A percentile compares a stretch with the other conserved stretches of the same genome.
phyloP scores from a whole-genome alignment of 2,329 filamentous ascomycete genomes.

The Amphichorda felina region DNA sequence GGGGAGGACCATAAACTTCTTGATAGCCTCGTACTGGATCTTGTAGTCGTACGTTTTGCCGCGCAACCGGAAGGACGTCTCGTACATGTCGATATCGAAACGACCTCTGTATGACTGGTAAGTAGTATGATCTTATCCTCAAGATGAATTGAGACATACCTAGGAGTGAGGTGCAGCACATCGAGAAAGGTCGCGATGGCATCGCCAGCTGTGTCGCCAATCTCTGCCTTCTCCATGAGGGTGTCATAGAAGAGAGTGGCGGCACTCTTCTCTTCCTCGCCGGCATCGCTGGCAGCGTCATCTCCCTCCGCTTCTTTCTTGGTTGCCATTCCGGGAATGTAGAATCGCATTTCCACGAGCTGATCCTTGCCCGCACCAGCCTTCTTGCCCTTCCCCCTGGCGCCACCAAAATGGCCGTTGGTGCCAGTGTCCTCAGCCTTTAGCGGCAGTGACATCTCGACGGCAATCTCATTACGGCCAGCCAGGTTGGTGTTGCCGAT shows the following conservation, averaged over 20 bases:
- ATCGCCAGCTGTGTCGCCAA: slow-evolving; percentile 96
- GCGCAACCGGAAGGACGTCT: slow-evolving; percentile 88
- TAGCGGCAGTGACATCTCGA: slow-evolving; percentile 75
- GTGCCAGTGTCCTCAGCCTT: slow-evolving; percentile 61
- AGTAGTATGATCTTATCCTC: not conserved
- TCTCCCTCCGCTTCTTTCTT: slow-evolving; percentile 60
- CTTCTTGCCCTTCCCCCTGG: slow-evolving; percentile 71
- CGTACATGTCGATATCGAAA: slow-evolving; percentile 99
- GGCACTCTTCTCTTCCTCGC: slow-evolving; percentile 73
- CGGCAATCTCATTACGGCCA: slow-evolving; percentile 92
- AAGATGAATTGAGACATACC: slow-evolving; percentile 31
- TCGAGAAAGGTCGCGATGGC: slow-evolving; percentile 96
- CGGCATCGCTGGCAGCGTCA: slow-evolving; percentile 51
- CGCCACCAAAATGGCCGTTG: slow-evolving; percentile 64
- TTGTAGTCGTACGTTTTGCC: slow-evolving; percentile 99
- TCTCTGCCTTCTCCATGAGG: slow-evolving; percentile 95
- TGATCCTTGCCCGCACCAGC: slow-evolving; percentile 83
- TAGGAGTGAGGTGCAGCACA: slow-evolving; percentile 90
- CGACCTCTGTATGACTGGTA: slow-evolving; percentile 57
- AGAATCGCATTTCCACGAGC: slow-evolving; percentile 97
- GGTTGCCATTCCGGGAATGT: slow-evolving; percentile 83
- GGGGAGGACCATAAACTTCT: slow-evolving; percentile 97
- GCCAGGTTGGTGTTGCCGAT: slow-evolving; percentile 97
- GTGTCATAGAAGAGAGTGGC: slow-evolving; percentile 98
- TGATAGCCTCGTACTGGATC: slow-evolving; percentile 94